These are phyloP conservation scores for Lepidium campestre DNA, from an alignment of 441 rosid species.

Conservation along the genomic window DNA sequence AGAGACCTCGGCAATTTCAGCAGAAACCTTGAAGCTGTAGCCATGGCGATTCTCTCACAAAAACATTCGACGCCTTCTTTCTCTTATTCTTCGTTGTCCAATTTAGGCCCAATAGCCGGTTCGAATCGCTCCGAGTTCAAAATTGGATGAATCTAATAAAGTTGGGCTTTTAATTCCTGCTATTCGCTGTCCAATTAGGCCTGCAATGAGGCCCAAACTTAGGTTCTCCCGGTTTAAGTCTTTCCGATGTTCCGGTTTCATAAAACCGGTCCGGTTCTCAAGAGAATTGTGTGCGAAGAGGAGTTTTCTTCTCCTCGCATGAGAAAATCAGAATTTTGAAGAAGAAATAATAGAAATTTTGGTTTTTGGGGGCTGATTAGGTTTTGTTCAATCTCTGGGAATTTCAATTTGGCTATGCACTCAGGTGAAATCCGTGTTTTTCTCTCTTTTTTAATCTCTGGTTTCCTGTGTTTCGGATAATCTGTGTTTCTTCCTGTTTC, in stretches of 20 bases:
- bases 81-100: background rate
- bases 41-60: conserved; percentile 20
- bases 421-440: conserved; percentile 16
- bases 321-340: conserved; percentile 16
- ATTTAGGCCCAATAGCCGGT: conserved; percentile 7
- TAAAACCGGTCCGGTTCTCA: conserved; percentile 1
- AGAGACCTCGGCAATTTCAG: conserved; percentile 38
- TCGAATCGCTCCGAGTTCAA: no score
- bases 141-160: no score
- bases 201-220: conserved; percentile 12
- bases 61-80: background rate
- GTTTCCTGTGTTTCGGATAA: background rate
- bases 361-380: conserved; percentile 12
- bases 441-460: background rate
- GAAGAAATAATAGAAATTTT: background rate
- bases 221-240: background rate
- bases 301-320: conserved; percentile 7
- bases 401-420: conserved; percentile 19
- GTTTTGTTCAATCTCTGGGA: conserved; percentile 20
- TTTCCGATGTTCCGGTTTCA: background rate
- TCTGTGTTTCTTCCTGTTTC: background rate
- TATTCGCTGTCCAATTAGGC: background rate
- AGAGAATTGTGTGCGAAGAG: conserved; percentile 1
- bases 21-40: conserved; percentile 48
- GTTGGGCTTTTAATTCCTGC: background rate